Conservation (phyloP, 805 yeast genomes). For the Candida sithepensis region DNA sequence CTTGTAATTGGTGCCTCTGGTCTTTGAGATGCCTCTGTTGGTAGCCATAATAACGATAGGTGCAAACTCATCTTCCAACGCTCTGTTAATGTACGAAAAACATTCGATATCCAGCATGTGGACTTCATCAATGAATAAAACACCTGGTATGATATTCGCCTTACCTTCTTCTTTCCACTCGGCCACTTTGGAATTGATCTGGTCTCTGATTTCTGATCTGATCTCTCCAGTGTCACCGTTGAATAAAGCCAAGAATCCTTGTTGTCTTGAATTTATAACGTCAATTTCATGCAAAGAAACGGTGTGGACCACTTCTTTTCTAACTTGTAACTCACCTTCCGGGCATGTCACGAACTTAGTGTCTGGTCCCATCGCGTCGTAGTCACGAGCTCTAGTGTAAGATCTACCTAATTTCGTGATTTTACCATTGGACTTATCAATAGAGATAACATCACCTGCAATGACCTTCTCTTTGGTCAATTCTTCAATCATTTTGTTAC, state of each 20-base stretch:
- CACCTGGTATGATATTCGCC: constrained; percentile 98
- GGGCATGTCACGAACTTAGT: constrained; percentile 86
- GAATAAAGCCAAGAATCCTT: constrained; percentile 48
- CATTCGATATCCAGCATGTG: constrained; percentile 98
- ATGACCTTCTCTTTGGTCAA: constrained; percentile 90
- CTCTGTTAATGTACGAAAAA: constrained; percentile 90
- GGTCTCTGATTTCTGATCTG: constrained; percentile 78
- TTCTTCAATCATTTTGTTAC: constrained; percentile 65
- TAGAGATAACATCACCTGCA: constrained; percentile 95
- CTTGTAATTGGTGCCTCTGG: constrained; percentile 84
- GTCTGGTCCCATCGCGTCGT: constrained; percentile 97
- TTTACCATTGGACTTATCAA: constrained; percentile 96
- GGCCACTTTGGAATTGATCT: constrained; percentile 63
- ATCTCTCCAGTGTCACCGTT: constrained; percentile 94
- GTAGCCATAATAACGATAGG: constrained; percentile 96
- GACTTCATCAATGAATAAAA: constrained; percentile 94
- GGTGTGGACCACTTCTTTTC: constrained; percentile 96
- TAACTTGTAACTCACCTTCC: constrained; percentile 97
- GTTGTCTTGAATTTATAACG: constrained; percentile 93
- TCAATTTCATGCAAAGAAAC: constrained; percentile 96
- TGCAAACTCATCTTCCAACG: constrained; percentile 86
- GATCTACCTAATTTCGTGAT: constrained; percentile 96
- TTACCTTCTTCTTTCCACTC: constrained; percentile 97
- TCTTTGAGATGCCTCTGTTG: constrained; percentile 87
- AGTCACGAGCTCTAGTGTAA: constrained; percentile 98